Evolutionary conservation across 2,329 filamentous ascomycete species (phyloP).

Genomic region (Verticillium zaregamsianum): DNA sequence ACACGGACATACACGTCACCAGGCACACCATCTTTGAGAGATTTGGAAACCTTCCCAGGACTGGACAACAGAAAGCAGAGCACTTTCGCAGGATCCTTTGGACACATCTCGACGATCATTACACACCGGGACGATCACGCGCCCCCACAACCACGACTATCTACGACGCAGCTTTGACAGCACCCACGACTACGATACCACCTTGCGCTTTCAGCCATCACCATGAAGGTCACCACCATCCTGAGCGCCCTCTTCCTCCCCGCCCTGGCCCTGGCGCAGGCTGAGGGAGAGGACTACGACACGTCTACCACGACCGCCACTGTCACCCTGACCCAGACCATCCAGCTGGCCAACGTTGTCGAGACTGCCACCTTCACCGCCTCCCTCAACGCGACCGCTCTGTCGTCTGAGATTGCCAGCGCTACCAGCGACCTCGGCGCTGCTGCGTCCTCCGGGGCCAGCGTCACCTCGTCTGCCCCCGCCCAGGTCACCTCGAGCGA

Average conservation of each 20-base stretch:
- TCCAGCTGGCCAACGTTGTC: conserved; percentile 42
- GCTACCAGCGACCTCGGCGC: conserved; percentile 18
- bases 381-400: conserved; percentile 25
- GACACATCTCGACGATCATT: not conserved
- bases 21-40: not conserved
- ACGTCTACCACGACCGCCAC: conserved; percentile 39
- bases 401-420: conserved; percentile 17
- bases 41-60: not conserved
- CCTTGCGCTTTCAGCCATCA: conserved; percentile 14
- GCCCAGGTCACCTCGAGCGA: not conserved
- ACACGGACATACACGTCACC: not conserved
- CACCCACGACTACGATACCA: conserved; percentile 6
- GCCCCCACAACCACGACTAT: not conserved
- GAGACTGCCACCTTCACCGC: conserved; percentile 33
- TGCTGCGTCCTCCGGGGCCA: conserved; percentile 27
- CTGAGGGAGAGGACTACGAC: conserved; percentile 22
- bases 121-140: not conserved
- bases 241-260: conserved; percentile 46
- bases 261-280: conserved; percentile 45
- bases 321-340: conserved; percentile 45
- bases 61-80: not conserved
- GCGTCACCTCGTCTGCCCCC: conserved; percentile 19
- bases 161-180: conserved; percentile 17
- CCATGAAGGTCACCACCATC: conserved; percentile 37
- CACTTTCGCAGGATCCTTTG: not conserved